These are phyloP conservation scores for Ogataea paradorogensis DNA, from an alignment of 805 yeast genomes.

Conservation along the genomic window DNA sequence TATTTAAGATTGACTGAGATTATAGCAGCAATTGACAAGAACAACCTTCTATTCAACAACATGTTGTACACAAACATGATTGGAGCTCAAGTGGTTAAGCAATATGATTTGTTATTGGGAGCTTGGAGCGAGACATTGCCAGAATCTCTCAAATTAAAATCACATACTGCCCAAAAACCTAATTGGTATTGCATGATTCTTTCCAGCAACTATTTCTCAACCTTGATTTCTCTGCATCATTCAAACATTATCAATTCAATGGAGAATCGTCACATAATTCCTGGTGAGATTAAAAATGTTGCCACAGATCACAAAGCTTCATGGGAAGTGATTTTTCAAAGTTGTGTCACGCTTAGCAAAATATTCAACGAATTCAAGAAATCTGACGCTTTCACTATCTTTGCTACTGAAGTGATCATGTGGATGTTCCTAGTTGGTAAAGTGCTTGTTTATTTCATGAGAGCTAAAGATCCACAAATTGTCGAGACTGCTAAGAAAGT, in stretches of 20 bases:
- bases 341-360: conserved; percentile 11
- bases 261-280: not conserved
- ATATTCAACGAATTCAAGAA: conserved; percentile 7
- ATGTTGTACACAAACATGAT: not conserved
- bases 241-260: conserved; percentile 7
- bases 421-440: conserved; percentile 15
- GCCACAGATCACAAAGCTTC: conserved; percentile 14
- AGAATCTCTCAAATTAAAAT: conserved; percentile 4
- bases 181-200: conserved; percentile 5
- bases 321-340: conserved; percentile 21
- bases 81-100: conserved; percentile 6
- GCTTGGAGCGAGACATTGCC: conserved; percentile 14
- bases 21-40: conserved; percentile 3
- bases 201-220: conserved; percentile 5
- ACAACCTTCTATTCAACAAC: conserved; percentile 3
- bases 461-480: conserved; percentile 4
- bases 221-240: conserved; percentile 9
- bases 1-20: conserved; percentile 7
- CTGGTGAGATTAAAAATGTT: not conserved
- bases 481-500: conserved; percentile 3
- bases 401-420: conserved; percentile 2
- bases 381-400: conserved; percentile 3
- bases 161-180: conserved; percentile 1
- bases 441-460: conserved; percentile 12
- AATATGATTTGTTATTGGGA: conserved; percentile 8